Percentiles rank a stretch among this genome's conserved stretches.
Conservation (phyloP, 2,329 filamentous ascomycete genomes). For the Chaetomiaceae sp. region DNA sequence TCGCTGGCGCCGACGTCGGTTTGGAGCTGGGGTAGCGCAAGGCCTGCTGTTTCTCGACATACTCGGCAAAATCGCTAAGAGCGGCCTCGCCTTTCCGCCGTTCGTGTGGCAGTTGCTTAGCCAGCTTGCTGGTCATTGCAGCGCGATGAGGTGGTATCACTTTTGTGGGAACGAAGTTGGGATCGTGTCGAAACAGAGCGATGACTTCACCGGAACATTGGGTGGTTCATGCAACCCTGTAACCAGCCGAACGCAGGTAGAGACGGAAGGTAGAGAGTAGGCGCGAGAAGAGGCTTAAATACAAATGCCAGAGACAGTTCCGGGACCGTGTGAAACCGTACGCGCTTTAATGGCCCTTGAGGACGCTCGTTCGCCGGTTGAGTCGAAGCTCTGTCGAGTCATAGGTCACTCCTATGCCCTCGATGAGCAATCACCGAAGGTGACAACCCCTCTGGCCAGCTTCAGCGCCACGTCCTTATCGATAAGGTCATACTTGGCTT, state of each 20-base stretch:
- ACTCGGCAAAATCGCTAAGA: conserved; percentile 93
- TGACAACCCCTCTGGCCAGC: no score
- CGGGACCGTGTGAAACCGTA: no score
- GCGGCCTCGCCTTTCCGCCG: conserved; percentile 83
- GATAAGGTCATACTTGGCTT: no score
- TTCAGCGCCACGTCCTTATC: conserved; percentile 6
- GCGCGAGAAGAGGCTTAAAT: no score
- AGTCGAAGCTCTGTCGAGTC: conserved; percentile 22
- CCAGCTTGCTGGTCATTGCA: conserved; percentile 49
- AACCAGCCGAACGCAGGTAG: no score
- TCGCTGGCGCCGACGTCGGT: conserved; percentile 26
- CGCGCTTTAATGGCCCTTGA: no score
- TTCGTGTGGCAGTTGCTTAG: conserved; percentile 66
- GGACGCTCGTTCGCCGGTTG: conserved; percentile 20
- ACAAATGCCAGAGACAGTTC: background rate
- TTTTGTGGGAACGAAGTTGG: background rate
- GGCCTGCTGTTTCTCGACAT: conserved; percentile 89
- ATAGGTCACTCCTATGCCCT: conserved; percentile 7
- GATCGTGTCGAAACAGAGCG: background rate
- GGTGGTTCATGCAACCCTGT: no score
- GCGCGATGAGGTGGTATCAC: no score
- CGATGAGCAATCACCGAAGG: conserved; percentile 1
- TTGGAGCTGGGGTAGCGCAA: conserved; percentile 50
- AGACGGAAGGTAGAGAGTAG: no score
- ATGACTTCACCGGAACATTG: conserved; percentile 10